These are phyloP conservation scores for Cercospora sp. DNA, from an alignment of 2,329 filamentous ascomycete genomes.

Conservation along the genomic window DNA sequence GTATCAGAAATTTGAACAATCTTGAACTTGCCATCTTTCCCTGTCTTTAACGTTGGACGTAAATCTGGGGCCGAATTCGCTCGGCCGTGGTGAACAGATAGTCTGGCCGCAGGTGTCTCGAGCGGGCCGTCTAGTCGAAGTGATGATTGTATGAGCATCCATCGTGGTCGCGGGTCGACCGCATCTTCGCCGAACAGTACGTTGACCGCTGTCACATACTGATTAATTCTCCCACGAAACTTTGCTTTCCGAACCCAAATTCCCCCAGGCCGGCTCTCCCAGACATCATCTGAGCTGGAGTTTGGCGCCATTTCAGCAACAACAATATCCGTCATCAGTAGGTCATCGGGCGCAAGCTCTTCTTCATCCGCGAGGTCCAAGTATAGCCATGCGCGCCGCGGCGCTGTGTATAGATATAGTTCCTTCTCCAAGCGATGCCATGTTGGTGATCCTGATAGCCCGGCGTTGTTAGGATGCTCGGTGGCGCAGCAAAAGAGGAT, in stretches of 20 bases:
- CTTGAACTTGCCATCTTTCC: constrained; percentile 5
- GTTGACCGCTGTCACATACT: background rate
- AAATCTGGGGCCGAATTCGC: background rate
- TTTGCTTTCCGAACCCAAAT: background rate
- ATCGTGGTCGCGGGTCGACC: background rate
- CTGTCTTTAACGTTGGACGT: background rate
- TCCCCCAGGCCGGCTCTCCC: constrained; percentile 2
- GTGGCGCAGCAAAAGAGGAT: background rate
- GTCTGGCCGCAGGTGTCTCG: background rate
- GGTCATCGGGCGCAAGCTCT: constrained; percentile 1
- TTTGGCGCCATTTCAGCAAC: background rate
- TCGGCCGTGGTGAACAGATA: constrained; percentile 1
- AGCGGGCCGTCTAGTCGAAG: background rate
- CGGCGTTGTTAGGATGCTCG: background rate
- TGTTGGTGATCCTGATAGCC: background rate
- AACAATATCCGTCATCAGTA: background rate
- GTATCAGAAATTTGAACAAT: constrained; percentile 3
- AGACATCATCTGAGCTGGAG: background rate
- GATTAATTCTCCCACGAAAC: background rate
- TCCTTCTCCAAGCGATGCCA: background rate
- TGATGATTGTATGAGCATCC: background rate
- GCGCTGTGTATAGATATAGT: background rate
- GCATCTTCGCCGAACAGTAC: background rate
- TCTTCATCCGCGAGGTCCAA: background rate
- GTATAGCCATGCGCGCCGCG: background rate